Conservation (phyloP, 768 basidiomycete species). For the Russula earlei region DNA sequence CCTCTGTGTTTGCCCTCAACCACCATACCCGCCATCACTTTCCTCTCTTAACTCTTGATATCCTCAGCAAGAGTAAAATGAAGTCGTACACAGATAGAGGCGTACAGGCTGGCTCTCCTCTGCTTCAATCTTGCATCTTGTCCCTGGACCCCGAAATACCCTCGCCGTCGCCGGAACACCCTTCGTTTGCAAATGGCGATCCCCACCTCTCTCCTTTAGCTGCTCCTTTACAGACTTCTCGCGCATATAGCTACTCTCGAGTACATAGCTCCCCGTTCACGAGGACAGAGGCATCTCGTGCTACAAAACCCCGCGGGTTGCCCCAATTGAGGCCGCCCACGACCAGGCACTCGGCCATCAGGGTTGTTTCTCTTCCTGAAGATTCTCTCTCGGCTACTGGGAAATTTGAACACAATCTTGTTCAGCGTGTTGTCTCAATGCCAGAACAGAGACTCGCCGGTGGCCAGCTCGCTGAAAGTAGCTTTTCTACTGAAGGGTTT, state of each 20-base stretch:
- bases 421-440: constrained; percentile 19
- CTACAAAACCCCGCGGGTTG: constrained; percentile 15
- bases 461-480: constrained; percentile 8
- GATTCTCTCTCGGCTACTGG: not conserved
- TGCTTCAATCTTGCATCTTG: not conserved
- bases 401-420: not conserved
- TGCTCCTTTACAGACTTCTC: constrained; percentile 8
- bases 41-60: too few relatives aligned
- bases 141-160: not conserved
- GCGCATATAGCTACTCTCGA: constrained; percentile 15
- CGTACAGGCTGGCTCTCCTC: constrained; percentile 16
- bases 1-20: too few relatives aligned
- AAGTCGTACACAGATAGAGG: constrained; percentile 18
- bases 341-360: not conserved
- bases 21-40: too few relatives aligned
- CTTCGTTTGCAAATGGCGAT: not conserved
- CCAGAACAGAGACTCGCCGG: constrained; percentile 10
- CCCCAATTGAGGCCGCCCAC: constrained; percentile 13
- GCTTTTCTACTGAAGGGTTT: constrained; percentile 16
- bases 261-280: not conserved
- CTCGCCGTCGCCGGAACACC: not conserved
- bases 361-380: constrained; percentile 19
- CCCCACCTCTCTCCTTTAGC: not conserved
- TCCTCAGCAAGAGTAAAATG: too few relatives aligned
- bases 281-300: not conserved